Evolutionary conservation across 768 basidiomycete species (phyloP).

Genomic region (Boletus coccyginus): DNA sequence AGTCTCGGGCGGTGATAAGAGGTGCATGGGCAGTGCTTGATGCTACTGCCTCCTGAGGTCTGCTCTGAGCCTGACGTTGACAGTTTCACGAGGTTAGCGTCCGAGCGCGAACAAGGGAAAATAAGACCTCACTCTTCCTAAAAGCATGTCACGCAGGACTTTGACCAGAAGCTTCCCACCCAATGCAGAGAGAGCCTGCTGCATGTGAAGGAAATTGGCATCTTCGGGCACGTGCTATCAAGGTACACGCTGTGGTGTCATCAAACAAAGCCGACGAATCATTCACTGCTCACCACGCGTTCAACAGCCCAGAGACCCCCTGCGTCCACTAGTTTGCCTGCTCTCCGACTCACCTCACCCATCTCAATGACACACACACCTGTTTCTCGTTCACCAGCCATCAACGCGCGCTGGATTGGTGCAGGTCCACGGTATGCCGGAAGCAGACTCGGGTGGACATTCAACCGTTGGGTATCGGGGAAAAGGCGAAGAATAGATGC

Average conservation of each 20-base stretch:
- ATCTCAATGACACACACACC: constrained; percentile 84
- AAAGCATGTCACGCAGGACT: constrained; percentile 61
- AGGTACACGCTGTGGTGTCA: neutral
- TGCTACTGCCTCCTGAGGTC: constrained; percentile 41
- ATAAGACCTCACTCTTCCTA: constrained; percentile 44
- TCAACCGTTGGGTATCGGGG: constrained; percentile 56
- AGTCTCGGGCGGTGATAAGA: constrained; percentile 16
- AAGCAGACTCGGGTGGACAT: constrained; percentile 88
- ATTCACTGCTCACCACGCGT: constrained; percentile 46
- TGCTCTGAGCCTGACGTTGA: constrained; percentile 43
- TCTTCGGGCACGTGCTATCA: constrained; percentile 51
- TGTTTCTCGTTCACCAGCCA: constrained; percentile 62
- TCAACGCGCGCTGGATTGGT: constrained; percentile 81
- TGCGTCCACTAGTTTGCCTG: constrained; percentile 65
- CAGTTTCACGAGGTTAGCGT: neutral
- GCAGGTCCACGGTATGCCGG: constrained; percentile 89
- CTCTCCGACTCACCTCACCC: constrained; percentile 49
- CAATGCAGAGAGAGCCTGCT: constrained; percentile 53
- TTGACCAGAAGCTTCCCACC: constrained; percentile 74
- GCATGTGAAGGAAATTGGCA: constrained; percentile 52
- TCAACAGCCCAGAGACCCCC: constrained; percentile 65
- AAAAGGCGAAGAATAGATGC: constrained; percentile 60
- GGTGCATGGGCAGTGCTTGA: constrained; percentile 50
- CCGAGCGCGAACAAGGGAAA: neutral
- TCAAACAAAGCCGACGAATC: neutral